Percentiles rank a stretch among this genome's conserved stretches.
Conservation (phyloP, 176 grass and related monocot species). For the Paspalum vaginatum region DNA sequence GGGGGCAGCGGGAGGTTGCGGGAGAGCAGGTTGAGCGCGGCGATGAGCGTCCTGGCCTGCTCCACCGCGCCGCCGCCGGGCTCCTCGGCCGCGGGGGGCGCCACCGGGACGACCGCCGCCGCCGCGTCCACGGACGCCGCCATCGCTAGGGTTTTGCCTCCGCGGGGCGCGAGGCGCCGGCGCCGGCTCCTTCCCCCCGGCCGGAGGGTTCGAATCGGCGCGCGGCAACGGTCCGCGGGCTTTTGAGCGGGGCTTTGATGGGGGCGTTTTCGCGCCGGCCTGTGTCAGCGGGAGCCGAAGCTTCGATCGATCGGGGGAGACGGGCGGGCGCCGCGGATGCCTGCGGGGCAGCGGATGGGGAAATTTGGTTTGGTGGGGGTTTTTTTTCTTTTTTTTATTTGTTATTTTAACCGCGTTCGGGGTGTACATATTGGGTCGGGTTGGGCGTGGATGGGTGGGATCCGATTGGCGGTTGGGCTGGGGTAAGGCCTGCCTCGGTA, state of each 20-base stretch:
- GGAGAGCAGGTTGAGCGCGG: conserved; percentile 88
- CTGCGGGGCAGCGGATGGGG: conserved; percentile 12
- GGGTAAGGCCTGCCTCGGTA: too few relatives aligned
- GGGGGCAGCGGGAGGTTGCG: conserved; percentile 95
- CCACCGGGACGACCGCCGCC: neutral
- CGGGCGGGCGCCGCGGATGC: conserved; percentile 12
- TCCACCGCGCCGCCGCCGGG: conserved; percentile 47
- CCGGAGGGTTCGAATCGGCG: conserved; percentile 49
- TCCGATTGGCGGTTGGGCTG: neutral
- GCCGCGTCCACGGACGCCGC: conserved; percentile 37
- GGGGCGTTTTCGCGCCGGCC: conserved; percentile 37
- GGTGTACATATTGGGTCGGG: conserved; percentile 18
- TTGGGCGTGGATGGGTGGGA: neutral
- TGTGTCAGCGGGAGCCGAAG: conserved; percentile 42
- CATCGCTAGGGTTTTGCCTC: conserved; percentile 38
- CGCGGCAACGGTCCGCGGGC: conserved; percentile 46
- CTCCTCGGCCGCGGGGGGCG: conserved; percentile 37
- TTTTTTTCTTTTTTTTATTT: neutral
- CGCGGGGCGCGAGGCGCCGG: neutral
- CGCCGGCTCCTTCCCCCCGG: neutral
- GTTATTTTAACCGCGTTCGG: neutral
- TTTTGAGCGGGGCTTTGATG: conserved; percentile 29
- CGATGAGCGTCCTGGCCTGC: conserved; percentile 84
- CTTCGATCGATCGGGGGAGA: conserved; percentile 45
- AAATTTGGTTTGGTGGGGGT: conserved; percentile 4